Evolutionary conservation across 164 flowering plant genomes (phyloP), one percentile per base, ranked within the genome.

Genomic region (Vitis rupestris): DNA sequence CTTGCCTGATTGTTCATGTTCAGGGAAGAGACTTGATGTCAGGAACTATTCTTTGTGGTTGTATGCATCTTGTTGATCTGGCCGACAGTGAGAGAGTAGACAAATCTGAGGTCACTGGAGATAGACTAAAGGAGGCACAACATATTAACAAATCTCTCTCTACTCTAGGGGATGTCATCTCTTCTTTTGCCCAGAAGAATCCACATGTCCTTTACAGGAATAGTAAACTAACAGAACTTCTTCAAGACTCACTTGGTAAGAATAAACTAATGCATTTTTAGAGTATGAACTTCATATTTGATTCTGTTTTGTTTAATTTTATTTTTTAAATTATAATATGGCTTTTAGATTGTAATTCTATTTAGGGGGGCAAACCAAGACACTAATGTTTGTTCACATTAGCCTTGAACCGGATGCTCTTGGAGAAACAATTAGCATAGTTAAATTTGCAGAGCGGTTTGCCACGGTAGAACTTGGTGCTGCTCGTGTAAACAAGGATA

Each of bases 371-470:
- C 97, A 93, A 62, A 97, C 98, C 50, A 94, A 94, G 86, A 94
- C 98, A 15, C 72, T 94, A 4, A 94, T 94, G 98, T 94, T 94
- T 86, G 97, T 94, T 66, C 97, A 94, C 79, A 88, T 92, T 70
- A 90, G 94, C 81, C 98, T 97, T 55, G 97, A 83, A 72, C 67
- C 77, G 19, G 80, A 88, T 78, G 90, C 91, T 37, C 31, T 81
- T 51, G 92, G 90, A 63, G 95, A 90, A 76, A 88, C 92, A 58
- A 72, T 88, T 66, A 90, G 92, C 73, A 90, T 90, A 19, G 84
- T 90, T 59, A 90, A 90, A 73, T 90, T 90, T 80, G 95, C 95
- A 5, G 95, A 90, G 75, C 80, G 95, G 31, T 92, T 90, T 49
- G 83, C 92, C 5, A 81, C 89, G 2, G 79, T 88, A 51, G 90